Conservation (phyloP, 345 rosid species). For the Jatropha curcas region DNA sequence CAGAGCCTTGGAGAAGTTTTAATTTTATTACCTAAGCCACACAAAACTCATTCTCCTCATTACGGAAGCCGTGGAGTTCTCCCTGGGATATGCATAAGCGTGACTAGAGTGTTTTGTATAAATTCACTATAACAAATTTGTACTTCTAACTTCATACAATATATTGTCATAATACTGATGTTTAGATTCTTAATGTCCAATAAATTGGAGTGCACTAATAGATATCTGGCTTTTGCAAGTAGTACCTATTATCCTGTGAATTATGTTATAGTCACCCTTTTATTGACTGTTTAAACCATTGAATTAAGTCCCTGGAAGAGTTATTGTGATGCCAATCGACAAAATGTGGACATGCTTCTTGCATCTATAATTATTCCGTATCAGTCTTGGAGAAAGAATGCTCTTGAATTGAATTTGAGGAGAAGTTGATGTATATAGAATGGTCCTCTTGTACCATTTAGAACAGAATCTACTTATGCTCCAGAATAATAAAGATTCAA, state of each 20-base stretch:
- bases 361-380: neutral
- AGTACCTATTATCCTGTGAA: no score
- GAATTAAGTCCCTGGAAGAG: neutral
- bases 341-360: neutral
- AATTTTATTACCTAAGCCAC: neutral
- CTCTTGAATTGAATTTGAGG: neutral
- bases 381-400: neutral
- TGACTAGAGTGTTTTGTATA: neutral
- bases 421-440: no score
- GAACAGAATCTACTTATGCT: neutral
- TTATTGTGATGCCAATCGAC: neutral
- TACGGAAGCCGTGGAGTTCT: neutral
- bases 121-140: neutral
- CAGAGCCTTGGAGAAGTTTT: neutral
- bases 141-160: neutral
- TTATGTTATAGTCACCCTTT: neutral
- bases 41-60: neutral
- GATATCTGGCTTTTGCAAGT: neutral
- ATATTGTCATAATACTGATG: neutral
- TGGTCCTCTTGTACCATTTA: no score
- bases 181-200: neutral
- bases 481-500: no score
- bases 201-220: neutral
- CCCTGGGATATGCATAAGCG: neutral
- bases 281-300: neutral